Base-by-base conservation (phyloP, 1,139 yeast species). In the Diutina sp. region DNA sequence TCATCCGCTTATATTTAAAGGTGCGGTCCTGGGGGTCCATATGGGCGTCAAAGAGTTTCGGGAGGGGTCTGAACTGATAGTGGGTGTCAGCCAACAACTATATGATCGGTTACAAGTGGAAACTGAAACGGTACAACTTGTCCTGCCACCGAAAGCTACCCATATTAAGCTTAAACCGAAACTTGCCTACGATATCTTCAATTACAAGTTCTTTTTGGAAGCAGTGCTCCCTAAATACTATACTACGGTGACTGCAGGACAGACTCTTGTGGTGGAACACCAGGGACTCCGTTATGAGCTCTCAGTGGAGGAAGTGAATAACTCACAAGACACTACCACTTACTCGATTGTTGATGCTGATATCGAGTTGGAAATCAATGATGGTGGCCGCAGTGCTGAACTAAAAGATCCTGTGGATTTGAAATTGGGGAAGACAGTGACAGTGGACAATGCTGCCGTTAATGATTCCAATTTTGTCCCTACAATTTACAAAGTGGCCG, bases 171-270 rank as follows among this genome's bases (percentile, higher is more conserved):
- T 50, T 9, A n/a, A 18, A 12, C 53, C 53, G 6, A n/a, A 28
- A n/a, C 32, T 16, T 6, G 44, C 44, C 3, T 50, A 50, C 35
- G 53, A 50, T 18, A 50, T 50, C 44, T 50, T 32, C 44, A 50
- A 50, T 21, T 50, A 50, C 45, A 50, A 50, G 53, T 50, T 50
- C 44, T 50, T 50, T 7, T 50, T 50, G 44, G 53, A 50, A 16
- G 53, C 53, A 18, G 45, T 32, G 32, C 28, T 50, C 1, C 53
- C 53, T 4, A 50, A 50, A 18, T 50, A 50, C 32, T 50, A 50
- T 12, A 50, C 53, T 11, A 50, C 53, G 18, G 18, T 50, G 11
- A 50, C 53, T 12, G 32, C 53, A 4, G 44, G 44, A 1, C 53
- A 50, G 18, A 16, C 32, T 16, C 3, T 50, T 7, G 53, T 50